Conservation (phyloP, 2,329 filamentous ascomycete genomes). For the Colletotrichum sidae region DNA sequence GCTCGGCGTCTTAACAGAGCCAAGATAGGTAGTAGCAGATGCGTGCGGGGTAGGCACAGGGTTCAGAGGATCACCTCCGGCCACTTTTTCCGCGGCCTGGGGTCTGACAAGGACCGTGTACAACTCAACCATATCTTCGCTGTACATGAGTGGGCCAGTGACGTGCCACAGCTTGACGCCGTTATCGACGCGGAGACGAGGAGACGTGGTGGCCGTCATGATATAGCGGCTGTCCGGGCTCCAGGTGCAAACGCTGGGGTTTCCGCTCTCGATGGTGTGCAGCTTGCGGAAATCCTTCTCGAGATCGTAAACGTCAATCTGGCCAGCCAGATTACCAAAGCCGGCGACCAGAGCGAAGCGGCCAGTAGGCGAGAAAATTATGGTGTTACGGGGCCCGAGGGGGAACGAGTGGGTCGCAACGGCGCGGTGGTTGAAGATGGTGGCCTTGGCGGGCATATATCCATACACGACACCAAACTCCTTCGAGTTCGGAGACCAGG, state of each 20-base stretch:
- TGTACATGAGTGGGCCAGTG: constrained; percentile 89
- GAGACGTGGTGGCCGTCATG: constrained; percentile 97
- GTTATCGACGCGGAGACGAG: constrained; percentile 94
- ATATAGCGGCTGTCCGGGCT: constrained; percentile 96
- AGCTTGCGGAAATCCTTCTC: constrained; percentile 95
- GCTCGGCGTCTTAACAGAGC: constrained; percentile 90
- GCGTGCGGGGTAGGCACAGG: constrained; percentile 82
- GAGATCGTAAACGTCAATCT: constrained; percentile 97
- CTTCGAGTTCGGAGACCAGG: constrained; percentile 98
- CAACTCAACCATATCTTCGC: constrained; percentile 92
- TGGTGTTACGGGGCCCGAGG: constrained; percentile 91
- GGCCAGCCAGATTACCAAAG: constrained; percentile 96
- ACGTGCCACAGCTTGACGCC: constrained; percentile 96
- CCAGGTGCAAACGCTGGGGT: constrained; percentile 97
- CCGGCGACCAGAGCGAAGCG: constrained; percentile 94
- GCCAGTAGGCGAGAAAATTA: constrained; percentile 92
- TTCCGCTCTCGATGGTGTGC: constrained; percentile 93
- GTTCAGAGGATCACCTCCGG: constrained; percentile 76
- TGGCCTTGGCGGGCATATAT: constrained; percentile 99
- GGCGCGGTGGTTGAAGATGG: constrained; percentile 93
- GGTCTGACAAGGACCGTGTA: constrained; percentile 94
- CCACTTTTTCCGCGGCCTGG: constrained; percentile 69
- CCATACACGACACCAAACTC: constrained; percentile 98
- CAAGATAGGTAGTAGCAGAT: constrained; percentile 85
- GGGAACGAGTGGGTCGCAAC: constrained; percentile 87